Base-by-base conservation (phyloP, 2,329 filamentous ascomycete species). In the Aspergillus spinulosporus region DNA sequence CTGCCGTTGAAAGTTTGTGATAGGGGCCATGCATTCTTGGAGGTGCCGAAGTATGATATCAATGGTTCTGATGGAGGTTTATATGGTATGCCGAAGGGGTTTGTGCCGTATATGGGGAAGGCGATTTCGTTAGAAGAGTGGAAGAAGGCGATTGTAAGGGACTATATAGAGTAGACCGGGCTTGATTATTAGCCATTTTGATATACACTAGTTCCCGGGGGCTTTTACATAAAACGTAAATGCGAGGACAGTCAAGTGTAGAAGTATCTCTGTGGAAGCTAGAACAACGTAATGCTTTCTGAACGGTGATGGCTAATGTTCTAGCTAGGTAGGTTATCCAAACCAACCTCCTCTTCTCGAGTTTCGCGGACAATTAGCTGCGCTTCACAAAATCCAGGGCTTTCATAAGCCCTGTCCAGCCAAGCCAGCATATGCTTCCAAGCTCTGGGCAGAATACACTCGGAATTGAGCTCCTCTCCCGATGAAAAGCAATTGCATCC, bases 401-500 rank as follows among this genome's bases (percentile, higher is more conserved):
- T 66, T n/a, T 73, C 66, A 4, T 82, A 80, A 9, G 88, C 79
- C 37, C 82, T 75, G 48, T 84, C 74, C 37, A 92, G 76, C 80
- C 86, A 92, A 39, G 75, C 70, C 2, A 90, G 70, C 28, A 89
- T 81, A 2, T 76, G 70, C 9, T 68, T 64, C 60, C 84, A 81
- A 0, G 82, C 80, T 8, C 68, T 70, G 9, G 87, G 76, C 51
- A 92, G 79, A 59, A 90, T 81, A 37, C 78, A 76, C 69, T 95
- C 89, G 5, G 75, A 75, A 65, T 84, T 78, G 34, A 78, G 67
- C 1, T 73, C 64, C 59, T 88, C 84, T 3, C 87, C 87, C 1
- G 86, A 82, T n/a, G 87, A 87, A 71, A 88, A 88, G 59, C 85
- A 81, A 3, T 88, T 88, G 61, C 84, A 88, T 4, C 88, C 87